Evolutionary conservation across 352 stramenopile genomes (phyloP).

Genomic region (Phytophthora aleatoria): DNA sequence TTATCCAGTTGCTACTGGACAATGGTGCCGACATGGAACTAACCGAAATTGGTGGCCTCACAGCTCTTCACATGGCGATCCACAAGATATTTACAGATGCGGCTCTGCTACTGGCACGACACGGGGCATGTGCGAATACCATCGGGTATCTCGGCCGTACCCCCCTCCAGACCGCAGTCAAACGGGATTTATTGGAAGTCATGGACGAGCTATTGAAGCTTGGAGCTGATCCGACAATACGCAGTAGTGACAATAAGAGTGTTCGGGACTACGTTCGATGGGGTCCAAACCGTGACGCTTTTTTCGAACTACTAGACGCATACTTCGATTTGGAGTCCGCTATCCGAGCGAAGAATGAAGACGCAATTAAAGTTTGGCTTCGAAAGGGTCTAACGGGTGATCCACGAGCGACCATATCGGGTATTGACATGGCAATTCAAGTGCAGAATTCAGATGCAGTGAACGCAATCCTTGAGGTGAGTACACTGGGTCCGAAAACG

Average conservation of each 20-base stretch:
- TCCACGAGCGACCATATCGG: neutral
- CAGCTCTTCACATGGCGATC: constrained; percentile 16
- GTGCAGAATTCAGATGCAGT: constrained; percentile 1
- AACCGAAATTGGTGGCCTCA: neutral
- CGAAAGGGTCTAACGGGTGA: neutral
- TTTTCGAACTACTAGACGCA: neutral
- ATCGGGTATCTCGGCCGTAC: constrained; percentile 7
- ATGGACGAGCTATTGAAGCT: neutral
- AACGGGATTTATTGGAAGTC: constrained; percentile 9
- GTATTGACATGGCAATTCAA: constrained; percentile 5
- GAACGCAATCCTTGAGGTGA: neutral
- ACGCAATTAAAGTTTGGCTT: constrained; percentile 2
- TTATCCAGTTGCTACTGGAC: constrained; percentile 22
- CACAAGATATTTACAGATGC: constrained; percentile 1
- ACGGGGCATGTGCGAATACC: constrained; percentile 6
- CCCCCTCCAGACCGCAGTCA: constrained; percentile 14
- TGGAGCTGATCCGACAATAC: constrained; percentile 5
- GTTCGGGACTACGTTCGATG: neutral
- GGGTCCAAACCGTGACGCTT: constrained; percentile 1
- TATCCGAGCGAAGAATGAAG: constrained; percentile 4
- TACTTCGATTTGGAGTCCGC: neutral
- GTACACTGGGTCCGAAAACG: neutral
- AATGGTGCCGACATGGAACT: constrained; percentile 14
- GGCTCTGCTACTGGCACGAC: constrained; percentile 3
- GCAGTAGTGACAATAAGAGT: neutral